These are phyloP conservation scores for Phylloporus rhodoxanthus DNA, from an alignment of 768 basidiomycete species.

Conservation along the genomic window DNA sequence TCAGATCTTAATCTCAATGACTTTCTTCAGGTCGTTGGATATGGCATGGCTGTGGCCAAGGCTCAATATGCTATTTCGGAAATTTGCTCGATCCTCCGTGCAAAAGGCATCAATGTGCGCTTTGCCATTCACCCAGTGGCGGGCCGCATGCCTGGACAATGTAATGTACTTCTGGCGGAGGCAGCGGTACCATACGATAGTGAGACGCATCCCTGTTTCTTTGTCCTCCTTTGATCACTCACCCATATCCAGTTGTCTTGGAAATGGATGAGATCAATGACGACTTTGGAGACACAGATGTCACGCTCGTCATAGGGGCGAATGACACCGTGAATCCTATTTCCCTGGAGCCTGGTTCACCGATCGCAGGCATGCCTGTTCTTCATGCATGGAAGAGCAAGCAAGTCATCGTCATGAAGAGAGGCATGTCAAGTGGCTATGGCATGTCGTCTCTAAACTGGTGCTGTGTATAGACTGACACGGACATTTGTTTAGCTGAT, in stretches of 20 bases:
- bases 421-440: constrained; percentile 84
- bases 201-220: constrained; percentile 31
- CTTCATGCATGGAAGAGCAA: constrained; percentile 92
- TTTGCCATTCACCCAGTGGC: constrained; percentile 90
- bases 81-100: constrained; percentile 64
- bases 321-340: constrained; percentile 93
- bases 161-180: constrained; percentile 87
- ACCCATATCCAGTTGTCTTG: constrained; percentile 54
- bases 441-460: constrained; percentile 39
- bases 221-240: not conserved
- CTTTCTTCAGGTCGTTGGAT: constrained; percentile 60
- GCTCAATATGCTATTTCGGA: constrained; percentile 78
- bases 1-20: constrained; percentile 3
- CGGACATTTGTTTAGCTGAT: constrained; percentile 48
- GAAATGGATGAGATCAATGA: constrained; percentile 97
- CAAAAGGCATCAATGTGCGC: constrained; percentile 73
- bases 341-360: constrained; percentile 77
- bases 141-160: constrained; percentile 90
- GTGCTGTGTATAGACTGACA: not conserved
- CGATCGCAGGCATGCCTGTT: constrained; percentile 91
- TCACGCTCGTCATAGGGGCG: constrained; percentile 87
- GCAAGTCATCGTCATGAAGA: constrained; percentile 89
- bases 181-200: constrained; percentile 88
- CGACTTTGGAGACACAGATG: constrained; percentile 81
- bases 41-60: constrained; percentile 91